phyloP scores from a whole-genome alignment of 1,284 basidiomycete genomes.

The Ustilago curta region DNA sequence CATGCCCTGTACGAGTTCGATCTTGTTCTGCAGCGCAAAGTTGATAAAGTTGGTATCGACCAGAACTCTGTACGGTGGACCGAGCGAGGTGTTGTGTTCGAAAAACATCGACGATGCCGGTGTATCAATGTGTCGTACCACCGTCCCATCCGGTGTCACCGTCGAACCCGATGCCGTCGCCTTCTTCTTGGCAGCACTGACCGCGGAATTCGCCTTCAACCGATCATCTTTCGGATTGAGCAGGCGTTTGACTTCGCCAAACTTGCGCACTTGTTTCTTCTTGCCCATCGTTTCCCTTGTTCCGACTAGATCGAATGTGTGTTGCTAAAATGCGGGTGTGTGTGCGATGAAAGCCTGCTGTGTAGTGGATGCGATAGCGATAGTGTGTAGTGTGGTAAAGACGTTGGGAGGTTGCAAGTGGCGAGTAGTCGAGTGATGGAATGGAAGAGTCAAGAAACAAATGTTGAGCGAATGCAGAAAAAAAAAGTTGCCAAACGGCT shows the following conservation, averaged over 20 bases:
- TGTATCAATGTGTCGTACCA: conserved; percentile 54
- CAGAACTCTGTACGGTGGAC: conserved; percentile 94
- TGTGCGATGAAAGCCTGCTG: neutral
- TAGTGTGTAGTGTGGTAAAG: neutral
- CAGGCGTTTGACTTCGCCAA: conserved; percentile 93
- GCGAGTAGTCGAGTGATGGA: neutral
- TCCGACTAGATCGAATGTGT: too few relatives aligned
- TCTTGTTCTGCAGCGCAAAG: conserved; percentile 96
- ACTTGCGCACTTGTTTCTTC: conserved; percentile 93
- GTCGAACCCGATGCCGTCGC: neutral
- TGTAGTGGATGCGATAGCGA: neutral
- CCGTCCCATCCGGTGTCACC: conserved; percentile 45
- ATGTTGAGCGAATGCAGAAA: neutral
- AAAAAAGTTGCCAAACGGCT: neutral
- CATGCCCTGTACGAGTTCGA: conserved; percentile 96
- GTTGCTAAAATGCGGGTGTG: neutral
- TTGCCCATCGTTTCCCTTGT: too few relatives aligned
- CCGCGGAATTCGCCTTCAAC: conserved; percentile 77
- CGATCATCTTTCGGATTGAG: conserved; percentile 93
- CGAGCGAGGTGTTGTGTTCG: conserved; percentile 93
- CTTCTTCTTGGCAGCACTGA: conserved; percentile 69
- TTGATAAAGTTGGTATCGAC: conserved; percentile 99
- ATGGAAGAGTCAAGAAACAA: too few relatives aligned
- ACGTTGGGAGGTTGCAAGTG: neutral
- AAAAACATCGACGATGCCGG: conserved; percentile 88